Percentiles rank a stretch among this genome's conserved stretches.
These are phyloP conservation scores for Didymella pinodella DNA, from an alignment of 2,329 filamentous ascomycete genomes.

Conservation along the genomic window DNA sequence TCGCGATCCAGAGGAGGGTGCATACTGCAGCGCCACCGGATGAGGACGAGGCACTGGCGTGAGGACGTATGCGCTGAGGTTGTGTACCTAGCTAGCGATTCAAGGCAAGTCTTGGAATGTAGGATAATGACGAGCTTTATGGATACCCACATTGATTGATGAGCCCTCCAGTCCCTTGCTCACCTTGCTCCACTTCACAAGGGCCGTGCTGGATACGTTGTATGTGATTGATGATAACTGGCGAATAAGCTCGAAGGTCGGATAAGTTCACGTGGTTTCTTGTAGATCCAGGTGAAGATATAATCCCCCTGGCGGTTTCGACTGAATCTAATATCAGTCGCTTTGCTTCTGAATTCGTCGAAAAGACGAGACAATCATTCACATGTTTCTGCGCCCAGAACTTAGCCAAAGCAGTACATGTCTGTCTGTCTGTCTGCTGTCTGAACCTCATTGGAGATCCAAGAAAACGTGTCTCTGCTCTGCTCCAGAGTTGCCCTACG, in stretches of 20 bases:
- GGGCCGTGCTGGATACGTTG: neutral
- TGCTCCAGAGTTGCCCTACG: too few species aligned
- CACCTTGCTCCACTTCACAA: neutral
- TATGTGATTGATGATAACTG: neutral
- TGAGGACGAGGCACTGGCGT: neutral
- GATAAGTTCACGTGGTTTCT: neutral
- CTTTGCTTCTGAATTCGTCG: too few species aligned
- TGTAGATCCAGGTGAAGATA: neutral
- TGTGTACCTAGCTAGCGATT: neutral
- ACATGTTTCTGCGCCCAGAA: neutral
- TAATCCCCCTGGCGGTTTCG: neutral
- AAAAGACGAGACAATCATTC: neutral
- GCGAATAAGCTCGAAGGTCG: neutral
- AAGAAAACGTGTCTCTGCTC: too few species aligned
- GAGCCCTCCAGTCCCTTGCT: neutral
- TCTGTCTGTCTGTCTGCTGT: too few species aligned
- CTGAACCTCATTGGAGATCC: too few species aligned
- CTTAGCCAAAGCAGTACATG: too few species aligned
- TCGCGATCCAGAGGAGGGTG: constrained; percentile 78
- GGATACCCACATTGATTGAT: neutral
- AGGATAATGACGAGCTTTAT: neutral
- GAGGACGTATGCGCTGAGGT: neutral
- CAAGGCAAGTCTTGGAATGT: neutral
- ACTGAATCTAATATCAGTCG: neutral
- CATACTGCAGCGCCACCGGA: constrained; percentile 69